Evolutionary conservation across 176 grass and related monocot species (phyloP).

Genomic region (Aegilops speltoides): DNA sequence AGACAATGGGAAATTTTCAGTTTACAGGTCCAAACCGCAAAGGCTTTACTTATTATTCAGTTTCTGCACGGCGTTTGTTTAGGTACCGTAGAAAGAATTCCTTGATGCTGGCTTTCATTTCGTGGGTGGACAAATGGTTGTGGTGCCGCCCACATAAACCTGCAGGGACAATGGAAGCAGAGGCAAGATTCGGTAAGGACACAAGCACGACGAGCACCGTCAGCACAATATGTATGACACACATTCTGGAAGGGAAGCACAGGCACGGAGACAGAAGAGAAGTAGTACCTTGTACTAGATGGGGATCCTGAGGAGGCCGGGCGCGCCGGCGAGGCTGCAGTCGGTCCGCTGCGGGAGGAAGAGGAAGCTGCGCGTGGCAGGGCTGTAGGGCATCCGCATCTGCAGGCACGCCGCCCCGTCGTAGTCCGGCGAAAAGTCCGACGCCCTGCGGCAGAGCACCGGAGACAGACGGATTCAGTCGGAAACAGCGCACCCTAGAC

Average conservation of each 20-base stretch:
- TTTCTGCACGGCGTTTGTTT: too few relatives aligned
- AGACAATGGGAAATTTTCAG: neutral
- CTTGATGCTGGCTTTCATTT: conserved; percentile 80
- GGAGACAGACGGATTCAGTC: neutral
- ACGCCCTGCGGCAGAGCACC: conserved; percentile 41
- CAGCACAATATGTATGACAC: neutral
- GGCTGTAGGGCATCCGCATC: conserved; percentile 83
- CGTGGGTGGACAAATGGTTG: conserved; percentile 80
- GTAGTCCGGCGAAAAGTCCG: conserved; percentile 65
- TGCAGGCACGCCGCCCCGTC: conserved; percentile 64
- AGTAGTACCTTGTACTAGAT: conserved; percentile 61
- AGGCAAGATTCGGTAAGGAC: neutral
- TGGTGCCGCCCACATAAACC: conserved; percentile 89
- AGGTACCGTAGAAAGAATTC: conserved; percentile 88
- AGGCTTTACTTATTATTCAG: too few relatives aligned
- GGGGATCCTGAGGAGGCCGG: conserved; percentile 72
- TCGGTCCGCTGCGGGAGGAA: conserved; percentile 58
- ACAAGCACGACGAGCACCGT: neutral
- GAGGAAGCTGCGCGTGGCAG: conserved; percentile 62
- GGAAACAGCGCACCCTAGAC: too few relatives aligned
- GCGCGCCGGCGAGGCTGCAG: conserved; percentile 81
- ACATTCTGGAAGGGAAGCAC: neutral
- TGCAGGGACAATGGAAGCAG: neutral
- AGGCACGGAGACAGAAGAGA: too few relatives aligned
- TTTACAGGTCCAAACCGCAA: too few relatives aligned